Conservation (phyloP, 1,139 yeast genomes). For the Debaryomyces subglobosus region DNA sequence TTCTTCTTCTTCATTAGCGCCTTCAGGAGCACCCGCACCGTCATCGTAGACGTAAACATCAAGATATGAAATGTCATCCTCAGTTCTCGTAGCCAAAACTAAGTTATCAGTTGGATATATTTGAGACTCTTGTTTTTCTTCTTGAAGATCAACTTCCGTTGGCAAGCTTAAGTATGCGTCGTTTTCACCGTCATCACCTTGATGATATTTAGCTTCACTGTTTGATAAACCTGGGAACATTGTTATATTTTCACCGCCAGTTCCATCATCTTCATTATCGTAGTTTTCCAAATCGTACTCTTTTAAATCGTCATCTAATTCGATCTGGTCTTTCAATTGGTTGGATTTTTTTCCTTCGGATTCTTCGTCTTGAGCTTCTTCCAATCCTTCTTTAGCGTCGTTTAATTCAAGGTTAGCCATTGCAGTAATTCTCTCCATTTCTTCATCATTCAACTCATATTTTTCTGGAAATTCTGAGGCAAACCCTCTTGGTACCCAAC, state of each 20-base stretch:
- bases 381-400: slow-evolving; percentile 69
- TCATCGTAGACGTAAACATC: slow-evolving; percentile 96
- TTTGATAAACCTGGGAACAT: slow-evolving; percentile 75
- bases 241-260: slow-evolving; percentile 53
- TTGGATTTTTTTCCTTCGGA: slow-evolving; percentile 23
- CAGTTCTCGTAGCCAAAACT: slow-evolving; percentile 91
- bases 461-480: slow-evolving; percentile 92
- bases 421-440: slow-evolving; percentile 85
- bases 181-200: slow-evolving; percentile 55
- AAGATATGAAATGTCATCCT: slow-evolving; percentile 88
- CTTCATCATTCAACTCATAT: slow-evolving; percentile 87
- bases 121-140: slow-evolving; percentile 82
- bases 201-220: slow-evolving; percentile 52
- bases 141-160: slow-evolving; percentile 60
- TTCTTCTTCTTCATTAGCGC: slow-evolving; percentile 63
- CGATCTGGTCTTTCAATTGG: slow-evolving; percentile 53
- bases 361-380: slow-evolving; percentile 34
- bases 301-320: slow-evolving; percentile 79
- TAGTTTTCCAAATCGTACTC: slow-evolving; percentile 86
- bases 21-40: slow-evolving; percentile 80
- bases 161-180: slow-evolving; percentile 82
- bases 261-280: slow-evolving; percentile 63
- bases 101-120: slow-evolving; percentile 89
- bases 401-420: slow-evolving; percentile 82
- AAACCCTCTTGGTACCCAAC: slow-evolving; percentile 97